A percentile compares a stretch with the other conserved stretches of the same genome.
phyloP scores from a whole-genome alignment of 1,284 basidiomycete genomes.

The Trametes versicolor region DNA sequence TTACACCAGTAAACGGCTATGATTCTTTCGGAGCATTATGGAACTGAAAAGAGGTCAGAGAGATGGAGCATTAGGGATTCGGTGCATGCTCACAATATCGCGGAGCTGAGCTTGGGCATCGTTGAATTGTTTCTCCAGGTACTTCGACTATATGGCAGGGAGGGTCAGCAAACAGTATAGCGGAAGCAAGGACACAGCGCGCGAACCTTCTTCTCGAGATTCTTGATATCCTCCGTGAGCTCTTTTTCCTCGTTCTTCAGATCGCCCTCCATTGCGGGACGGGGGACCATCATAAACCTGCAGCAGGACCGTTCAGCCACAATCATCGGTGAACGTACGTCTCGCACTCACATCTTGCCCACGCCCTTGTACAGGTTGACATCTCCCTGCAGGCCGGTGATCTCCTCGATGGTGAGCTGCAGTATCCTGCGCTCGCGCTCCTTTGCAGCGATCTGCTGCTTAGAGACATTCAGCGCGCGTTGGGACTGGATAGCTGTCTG shows the following conservation, averaged over 20 bases:
- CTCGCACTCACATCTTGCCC: constrained; percentile 82
- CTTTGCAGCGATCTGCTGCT: constrained; percentile 79
- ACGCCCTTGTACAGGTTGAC: constrained; percentile 90
- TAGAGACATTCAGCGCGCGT: constrained; percentile 74
- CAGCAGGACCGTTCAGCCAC: not conserved
- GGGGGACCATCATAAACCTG: constrained; percentile 92
- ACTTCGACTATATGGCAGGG: constrained; percentile 71
- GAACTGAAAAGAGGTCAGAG: constrained; percentile 52
- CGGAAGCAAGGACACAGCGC: not conserved
- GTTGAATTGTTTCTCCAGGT: constrained; percentile 90
- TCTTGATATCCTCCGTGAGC: constrained; percentile 82
- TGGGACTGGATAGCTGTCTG: constrained; percentile 86
- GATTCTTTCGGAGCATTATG: constrained; percentile 67
- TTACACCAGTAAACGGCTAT: constrained; percentile 15
- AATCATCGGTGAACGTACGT: not conserved
- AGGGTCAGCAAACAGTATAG: not conserved
- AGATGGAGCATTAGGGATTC: not conserved
- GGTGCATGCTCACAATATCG: constrained; percentile 75
- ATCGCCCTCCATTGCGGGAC: constrained; percentile 79
- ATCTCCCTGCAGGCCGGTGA: constrained; percentile 68
- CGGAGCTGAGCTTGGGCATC: constrained; percentile 88
- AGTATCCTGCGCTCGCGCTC: constrained; percentile 88
- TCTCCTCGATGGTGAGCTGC: constrained; percentile 87
- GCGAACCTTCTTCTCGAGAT: constrained; percentile 80
- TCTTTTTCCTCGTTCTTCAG: constrained; percentile 82